Evolutionary conservation across 495 filamentous ascomycete species (phyloP).

Genomic region (Hypoxylon rickii): DNA sequence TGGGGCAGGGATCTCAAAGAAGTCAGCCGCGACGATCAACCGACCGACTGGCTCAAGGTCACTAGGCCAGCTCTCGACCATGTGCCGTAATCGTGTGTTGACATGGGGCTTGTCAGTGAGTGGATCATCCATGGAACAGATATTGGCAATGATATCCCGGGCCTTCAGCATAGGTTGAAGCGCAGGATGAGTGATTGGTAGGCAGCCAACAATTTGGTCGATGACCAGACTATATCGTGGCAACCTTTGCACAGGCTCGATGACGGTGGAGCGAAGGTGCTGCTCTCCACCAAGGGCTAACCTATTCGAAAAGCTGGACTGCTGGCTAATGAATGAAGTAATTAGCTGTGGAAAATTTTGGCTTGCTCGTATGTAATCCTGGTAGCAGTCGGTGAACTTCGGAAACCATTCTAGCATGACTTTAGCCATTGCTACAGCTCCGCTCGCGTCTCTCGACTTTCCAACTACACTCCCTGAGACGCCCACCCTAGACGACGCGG

Average conservation of each 20-base stretch:
- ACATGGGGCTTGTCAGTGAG: conserved; percentile 69
- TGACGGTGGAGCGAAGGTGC: conserved; percentile 84
- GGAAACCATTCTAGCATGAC: conserved; percentile 88
- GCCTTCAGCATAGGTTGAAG: conserved; percentile 79
- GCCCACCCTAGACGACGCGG: conserved; percentile 44
- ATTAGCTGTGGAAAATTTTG: conserved; percentile 81
- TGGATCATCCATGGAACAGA: conserved; percentile 83
- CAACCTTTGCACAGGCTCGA: conserved; percentile 94
- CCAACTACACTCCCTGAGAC: conserved; percentile 51
- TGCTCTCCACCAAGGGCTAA: conserved; percentile 90
- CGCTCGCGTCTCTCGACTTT: conserved; percentile 69
- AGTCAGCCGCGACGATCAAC: conserved; percentile 83
- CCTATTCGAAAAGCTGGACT: conserved; percentile 77
- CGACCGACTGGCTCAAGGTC: conserved; percentile 74
- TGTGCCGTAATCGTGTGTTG: conserved; percentile 70
- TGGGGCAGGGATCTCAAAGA: conserved; percentile 75
- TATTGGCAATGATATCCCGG: conserved; percentile 88
- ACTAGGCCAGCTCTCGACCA: conserved; percentile 80
- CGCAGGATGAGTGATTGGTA: conserved; percentile 83
- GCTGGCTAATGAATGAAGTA: conserved; percentile 71
- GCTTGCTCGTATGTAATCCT: conserved; percentile 86
- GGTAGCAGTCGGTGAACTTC: conserved; percentile 83
- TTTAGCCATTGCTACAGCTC: conserved; percentile 73
- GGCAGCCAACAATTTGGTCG: conserved; percentile 84
- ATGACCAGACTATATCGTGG: conserved; percentile 95